Evolutionary conservation across 1,139 yeast species (phyloP).

Genomic region (Debaryomycetaceae sp.): DNA sequence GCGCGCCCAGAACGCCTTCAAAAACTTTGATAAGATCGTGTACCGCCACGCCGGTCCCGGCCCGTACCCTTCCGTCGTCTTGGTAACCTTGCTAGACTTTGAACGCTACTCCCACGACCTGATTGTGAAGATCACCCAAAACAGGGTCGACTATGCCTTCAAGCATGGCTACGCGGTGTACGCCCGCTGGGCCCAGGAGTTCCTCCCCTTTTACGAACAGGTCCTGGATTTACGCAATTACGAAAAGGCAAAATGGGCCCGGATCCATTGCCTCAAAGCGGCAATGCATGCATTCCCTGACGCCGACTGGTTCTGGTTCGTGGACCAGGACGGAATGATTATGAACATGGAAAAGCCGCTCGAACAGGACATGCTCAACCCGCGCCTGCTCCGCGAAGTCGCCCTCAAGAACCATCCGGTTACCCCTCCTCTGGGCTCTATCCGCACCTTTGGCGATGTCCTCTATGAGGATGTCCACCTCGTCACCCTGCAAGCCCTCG

Average conservation of each 20-base stretch:
- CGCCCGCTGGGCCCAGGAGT: slow-evolving; percentile 76
- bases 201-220: slow-evolving; percentile 45
- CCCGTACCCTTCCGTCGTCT: slow-evolving; percentile 54
- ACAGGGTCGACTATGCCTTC: slow-evolving; percentile 74
- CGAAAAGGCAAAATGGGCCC: slow-evolving; percentile 46
- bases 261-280: slow-evolving; percentile 52
- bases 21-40: slow-evolving; percentile 55
- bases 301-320: slow-evolving; percentile 75
- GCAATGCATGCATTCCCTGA: slow-evolving; percentile 84
- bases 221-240: slow-evolving; percentile 21
- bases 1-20: slow-evolving; percentile 44
- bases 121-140: slow-evolving; percentile 59
- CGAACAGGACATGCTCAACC: slow-evolving; percentile 43
- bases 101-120: slow-evolving; percentile 52
- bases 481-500: slow-evolving; percentile 55
- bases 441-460: slow-evolving; percentile 59
- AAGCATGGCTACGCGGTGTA: slow-evolving; percentile 66
- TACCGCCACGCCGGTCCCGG: slow-evolving; percentile 30
- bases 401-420: slow-evolving; percentile 60
- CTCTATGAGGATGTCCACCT: slow-evolving; percentile 43
- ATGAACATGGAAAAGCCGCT: slow-evolving; percentile 55
- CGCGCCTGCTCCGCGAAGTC: slow-evolving; percentile 44
- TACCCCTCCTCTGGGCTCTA: slow-evolving; percentile 54
- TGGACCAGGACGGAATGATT: slow-evolving; percentile 65
- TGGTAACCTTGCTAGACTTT: slow-evolving; percentile 77